phyloP scores from a whole-genome alignment of 768 basidiomycete genomes.

The Macrolepiota dolichaula region DNA sequence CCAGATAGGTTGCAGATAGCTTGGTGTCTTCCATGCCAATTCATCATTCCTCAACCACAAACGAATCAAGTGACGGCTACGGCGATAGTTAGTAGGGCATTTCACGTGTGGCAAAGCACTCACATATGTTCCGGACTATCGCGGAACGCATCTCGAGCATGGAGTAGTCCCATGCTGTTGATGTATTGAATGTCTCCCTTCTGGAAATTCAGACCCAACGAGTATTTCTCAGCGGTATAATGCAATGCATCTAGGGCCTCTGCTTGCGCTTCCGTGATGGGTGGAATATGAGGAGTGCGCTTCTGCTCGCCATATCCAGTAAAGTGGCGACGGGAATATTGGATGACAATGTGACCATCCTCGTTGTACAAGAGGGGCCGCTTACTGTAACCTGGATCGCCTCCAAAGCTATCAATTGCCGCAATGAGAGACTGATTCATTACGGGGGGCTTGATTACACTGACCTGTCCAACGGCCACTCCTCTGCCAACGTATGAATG shows the following conservation, averaged over 20 bases:
- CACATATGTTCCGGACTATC: constrained; percentile 40
- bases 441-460: neutral
- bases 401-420: constrained; percentile 31
- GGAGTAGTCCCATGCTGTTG: constrained; percentile 41
- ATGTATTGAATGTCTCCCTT: constrained; percentile 51
- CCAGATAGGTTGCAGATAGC: constrained; percentile 34
- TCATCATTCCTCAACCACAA: constrained; percentile 46
- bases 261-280: constrained; percentile 46
- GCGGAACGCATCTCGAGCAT: constrained; percentile 40
- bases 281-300: constrained; percentile 36
- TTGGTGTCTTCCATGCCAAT: constrained; percentile 42
- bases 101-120: constrained; percentile 15
- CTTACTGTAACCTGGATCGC: constrained; percentile 29
- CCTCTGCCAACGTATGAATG: constrained; percentile 34
- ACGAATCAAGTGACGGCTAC: constrained; percentile 41
- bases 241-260: constrained; percentile 45
- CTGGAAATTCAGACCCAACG: constrained; percentile 40
- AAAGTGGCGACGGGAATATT: constrained; percentile 44
- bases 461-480: constrained; percentile 41
- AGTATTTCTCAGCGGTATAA: constrained; percentile 40
- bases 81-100: neutral
- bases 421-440: neutral
- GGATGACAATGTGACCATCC: constrained; percentile 37
- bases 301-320: constrained; percentile 36
- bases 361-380: constrained; percentile 38